These are phyloP conservation scores for Leavenworthia alabamica DNA, from an alignment of 345 rosid species.

Conservation along the genomic window DNA sequence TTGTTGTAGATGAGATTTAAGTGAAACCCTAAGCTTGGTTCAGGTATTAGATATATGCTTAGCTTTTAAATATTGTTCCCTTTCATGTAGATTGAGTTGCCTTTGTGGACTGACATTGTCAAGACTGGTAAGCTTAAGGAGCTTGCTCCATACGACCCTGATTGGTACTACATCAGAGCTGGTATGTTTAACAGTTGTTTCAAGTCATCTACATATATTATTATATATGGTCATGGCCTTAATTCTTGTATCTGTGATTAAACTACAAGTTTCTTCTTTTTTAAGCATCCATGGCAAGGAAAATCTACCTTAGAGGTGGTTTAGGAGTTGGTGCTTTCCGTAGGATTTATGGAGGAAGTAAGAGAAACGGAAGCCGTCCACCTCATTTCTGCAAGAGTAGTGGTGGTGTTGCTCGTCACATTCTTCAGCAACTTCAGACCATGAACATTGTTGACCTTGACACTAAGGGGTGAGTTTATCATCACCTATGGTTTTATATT, in stretches of 20 bases:
- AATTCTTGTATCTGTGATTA: neutral
- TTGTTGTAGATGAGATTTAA: neutral
- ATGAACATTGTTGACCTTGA: constrained; percentile 37
- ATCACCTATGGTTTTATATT: neutral
- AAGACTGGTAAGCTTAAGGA: constrained; percentile 64
- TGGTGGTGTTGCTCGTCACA: constrained; percentile 39
- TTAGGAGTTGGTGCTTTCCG: constrained; percentile 42
- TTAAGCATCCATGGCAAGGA: constrained; percentile 39
- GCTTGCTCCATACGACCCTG: no score
- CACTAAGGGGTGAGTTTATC: constrained; percentile 33
- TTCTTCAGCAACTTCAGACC: constrained; percentile 37
- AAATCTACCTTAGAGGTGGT: constrained; percentile 34
- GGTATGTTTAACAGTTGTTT: constrained; percentile 25
- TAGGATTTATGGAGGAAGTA: constrained; percentile 43
- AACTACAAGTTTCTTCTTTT: neutral
- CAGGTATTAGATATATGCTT: no score
- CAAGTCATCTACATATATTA: no score
- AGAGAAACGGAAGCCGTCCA: constrained; percentile 39
- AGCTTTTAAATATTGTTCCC: no score
- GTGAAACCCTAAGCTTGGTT: neutral
- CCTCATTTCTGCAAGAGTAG: constrained; percentile 40
- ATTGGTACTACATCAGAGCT: no score
- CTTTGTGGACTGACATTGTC: constrained; percentile 64
- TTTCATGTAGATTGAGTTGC: constrained; percentile 64
- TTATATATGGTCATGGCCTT: no score